Conservation (phyloP, 139 green algal genomes). For the Pleodorina starrii region DNA sequence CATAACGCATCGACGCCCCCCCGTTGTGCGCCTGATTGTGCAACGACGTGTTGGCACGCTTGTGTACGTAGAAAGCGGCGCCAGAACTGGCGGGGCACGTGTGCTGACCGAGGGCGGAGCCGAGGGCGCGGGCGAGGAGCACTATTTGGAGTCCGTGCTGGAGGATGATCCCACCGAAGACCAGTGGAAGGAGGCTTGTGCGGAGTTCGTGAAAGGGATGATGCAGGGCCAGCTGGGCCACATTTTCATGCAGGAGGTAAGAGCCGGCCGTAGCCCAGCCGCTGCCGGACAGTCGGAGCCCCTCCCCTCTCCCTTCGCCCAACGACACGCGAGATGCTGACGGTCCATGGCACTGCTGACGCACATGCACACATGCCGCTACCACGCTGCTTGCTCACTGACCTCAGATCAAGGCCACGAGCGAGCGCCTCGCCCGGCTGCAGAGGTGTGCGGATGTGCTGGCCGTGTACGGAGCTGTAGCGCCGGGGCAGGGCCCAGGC, state of each 20-base stretch:
- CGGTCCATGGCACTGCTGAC: neutral
- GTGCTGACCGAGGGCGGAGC: neutral
- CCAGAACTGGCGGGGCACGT: neutral
- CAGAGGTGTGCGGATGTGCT: neutral
- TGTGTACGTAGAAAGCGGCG: neutral
- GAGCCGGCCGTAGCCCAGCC: neutral
- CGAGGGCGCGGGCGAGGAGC: too few species aligned
- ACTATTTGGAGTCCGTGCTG: neutral
- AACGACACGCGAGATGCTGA: neutral
- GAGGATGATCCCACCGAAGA: neutral
- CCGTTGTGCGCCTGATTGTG: too few species aligned
- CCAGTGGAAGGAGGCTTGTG: neutral
- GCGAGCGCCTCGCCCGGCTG: neutral
- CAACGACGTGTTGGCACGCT: too few species aligned
- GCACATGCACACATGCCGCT: neutral
- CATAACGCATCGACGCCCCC: neutral
- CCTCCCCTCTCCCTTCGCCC: too few species aligned
- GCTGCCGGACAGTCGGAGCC: too few species aligned
- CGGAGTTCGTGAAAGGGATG: neutral
- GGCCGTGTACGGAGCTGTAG: neutral
- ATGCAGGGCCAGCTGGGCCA: neutral
- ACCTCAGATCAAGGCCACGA: neutral
- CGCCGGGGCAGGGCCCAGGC: neutral
- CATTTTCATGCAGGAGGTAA: neutral
- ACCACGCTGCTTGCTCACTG: neutral